Percentiles rank a stretch among this genome's conserved stretches.
These are phyloP conservation scores for Suhomyces ambrosiae DNA, from an alignment of 1,139 yeast species.

Conservation along the genomic window DNA sequence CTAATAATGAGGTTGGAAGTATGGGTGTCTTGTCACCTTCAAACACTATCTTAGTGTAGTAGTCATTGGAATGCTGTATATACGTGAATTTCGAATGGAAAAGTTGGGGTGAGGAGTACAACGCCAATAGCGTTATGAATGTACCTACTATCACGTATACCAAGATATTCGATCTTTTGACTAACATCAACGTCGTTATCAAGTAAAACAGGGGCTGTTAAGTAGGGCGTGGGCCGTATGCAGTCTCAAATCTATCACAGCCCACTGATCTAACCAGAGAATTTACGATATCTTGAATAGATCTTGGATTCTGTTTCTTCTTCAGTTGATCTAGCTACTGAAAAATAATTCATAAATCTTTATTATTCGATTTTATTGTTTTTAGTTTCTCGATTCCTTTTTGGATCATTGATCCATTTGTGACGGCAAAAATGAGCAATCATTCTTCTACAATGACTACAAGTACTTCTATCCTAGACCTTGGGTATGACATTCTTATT, in stretches of 20 bases:
- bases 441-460: conserved; percentile 2
- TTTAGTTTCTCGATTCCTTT: not conserved
- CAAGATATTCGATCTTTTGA: conserved; percentile 4
- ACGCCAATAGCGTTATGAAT: not conserved
- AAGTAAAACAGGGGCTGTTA: conserved; percentile 1
- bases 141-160: conserved; percentile 1
- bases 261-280: not conserved
- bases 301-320: too few relatives aligned
- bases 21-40: not conserved
- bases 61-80: not conserved
- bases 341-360: too few relatives aligned
- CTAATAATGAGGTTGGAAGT: not conserved
- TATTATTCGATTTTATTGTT: too few relatives aligned
- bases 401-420: not conserved
- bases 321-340: too few relatives aligned
- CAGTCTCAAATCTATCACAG: not conserved
- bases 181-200: conserved; percentile 1
- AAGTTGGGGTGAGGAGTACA: not conserved
- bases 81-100: not conserved
- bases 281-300: too few relatives aligned
- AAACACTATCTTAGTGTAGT: conserved; percentile 2
- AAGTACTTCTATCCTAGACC: conserved; percentile 19
- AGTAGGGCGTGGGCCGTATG: not conserved
- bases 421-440: conserved; percentile 4
- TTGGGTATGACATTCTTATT: conserved; percentile 52